A percentile compares a stretch with the other conserved stretches of the same genome.
These are phyloP conservation scores for Pestalotiopsis sp. DNA, from an alignment of 2,329 filamentous ascomycete species.

Conservation along the genomic window DNA sequence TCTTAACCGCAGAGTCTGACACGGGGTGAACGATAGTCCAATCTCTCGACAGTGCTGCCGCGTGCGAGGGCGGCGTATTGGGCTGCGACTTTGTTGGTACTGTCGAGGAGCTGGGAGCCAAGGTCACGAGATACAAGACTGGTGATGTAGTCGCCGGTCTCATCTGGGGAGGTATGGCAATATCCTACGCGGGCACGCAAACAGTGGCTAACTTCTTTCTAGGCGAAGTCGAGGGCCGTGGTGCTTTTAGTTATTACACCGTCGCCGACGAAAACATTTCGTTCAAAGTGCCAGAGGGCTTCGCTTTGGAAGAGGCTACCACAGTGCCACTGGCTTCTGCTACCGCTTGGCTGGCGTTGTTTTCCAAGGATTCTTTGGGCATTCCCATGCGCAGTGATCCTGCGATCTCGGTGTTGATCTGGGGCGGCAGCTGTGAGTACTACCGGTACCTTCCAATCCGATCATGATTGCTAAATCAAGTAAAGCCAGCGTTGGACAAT, in stretches of 20 bases:
- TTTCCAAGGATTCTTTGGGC: background rate
- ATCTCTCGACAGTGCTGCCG: background rate
- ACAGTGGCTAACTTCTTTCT: background rate
- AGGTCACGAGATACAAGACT: background rate
- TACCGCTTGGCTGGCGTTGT: background rate
- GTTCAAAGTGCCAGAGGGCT: background rate
- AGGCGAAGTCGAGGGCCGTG: background rate
- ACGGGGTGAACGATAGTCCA: background rate
- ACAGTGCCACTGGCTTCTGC: background rate
- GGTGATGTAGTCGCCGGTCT: background rate
- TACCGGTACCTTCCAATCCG: no score
- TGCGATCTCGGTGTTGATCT: background rate
- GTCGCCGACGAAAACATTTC: background rate
- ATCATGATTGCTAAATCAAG: background rate
- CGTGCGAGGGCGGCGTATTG: background rate
- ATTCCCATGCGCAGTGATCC: background rate
- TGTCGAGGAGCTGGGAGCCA: background rate
- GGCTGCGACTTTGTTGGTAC: conserved; percentile 4
- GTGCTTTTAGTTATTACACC: background rate
- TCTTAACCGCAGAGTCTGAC: background rate
- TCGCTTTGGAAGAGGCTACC: background rate
- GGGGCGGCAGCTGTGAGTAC: background rate
- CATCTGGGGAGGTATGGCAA: background rate
- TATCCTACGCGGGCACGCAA: background rate
- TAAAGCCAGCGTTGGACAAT: background rate